Evolutionary conservation across 108 stramenopile species (phyloP).

Genomic region (Epithemia pelagica): DNA sequence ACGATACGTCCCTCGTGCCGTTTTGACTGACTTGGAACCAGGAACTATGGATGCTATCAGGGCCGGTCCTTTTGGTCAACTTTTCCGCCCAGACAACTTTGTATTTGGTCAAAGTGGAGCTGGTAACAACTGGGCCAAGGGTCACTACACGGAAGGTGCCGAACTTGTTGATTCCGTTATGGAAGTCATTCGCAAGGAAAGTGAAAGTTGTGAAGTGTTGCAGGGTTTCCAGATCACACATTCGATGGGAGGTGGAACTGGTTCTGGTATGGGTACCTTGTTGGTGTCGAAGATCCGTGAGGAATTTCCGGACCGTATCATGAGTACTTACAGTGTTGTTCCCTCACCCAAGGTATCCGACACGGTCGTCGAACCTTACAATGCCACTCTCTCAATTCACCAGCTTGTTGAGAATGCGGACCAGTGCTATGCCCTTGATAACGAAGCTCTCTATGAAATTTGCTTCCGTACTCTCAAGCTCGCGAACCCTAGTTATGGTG

Average conservation of each 20-base stretch:
- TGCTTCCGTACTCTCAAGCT: constrained; percentile 93
- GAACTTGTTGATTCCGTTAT: constrained; percentile 93
- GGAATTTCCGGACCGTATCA: constrained; percentile 93
- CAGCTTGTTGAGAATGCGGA: constrained; percentile 97
- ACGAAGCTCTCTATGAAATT: constrained; percentile 96
- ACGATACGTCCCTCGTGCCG: constrained; percentile 89
- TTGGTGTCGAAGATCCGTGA: constrained; percentile 94
- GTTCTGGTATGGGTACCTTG: constrained; percentile 91
- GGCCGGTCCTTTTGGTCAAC: constrained; percentile 58
- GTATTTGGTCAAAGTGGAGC: constrained; percentile 91
- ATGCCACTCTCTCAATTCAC: constrained; percentile 95
- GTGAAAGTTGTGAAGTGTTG: constrained; percentile 83
- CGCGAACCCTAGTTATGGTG: constrained; percentile 84
- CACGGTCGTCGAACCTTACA: constrained; percentile 96
- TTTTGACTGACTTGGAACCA: constrained; percentile 89
- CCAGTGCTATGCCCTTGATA: constrained; percentile 93
- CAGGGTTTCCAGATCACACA: constrained; percentile 90
- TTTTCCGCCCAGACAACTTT: constrained; percentile 96
- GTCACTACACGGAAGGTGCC: constrained; percentile 96
- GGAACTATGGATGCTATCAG: constrained; percentile 91
- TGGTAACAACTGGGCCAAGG: constrained; percentile 95
- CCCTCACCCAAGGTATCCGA: constrained; percentile 96
- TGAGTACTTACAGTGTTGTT: constrained; percentile 86
- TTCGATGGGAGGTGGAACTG: constrained; percentile 92
- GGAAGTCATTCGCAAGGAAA: constrained; percentile 93